phyloP scores from a whole-genome alignment of 371 early-diverging fungal genomes.

The Mortierella sp. region DNA sequence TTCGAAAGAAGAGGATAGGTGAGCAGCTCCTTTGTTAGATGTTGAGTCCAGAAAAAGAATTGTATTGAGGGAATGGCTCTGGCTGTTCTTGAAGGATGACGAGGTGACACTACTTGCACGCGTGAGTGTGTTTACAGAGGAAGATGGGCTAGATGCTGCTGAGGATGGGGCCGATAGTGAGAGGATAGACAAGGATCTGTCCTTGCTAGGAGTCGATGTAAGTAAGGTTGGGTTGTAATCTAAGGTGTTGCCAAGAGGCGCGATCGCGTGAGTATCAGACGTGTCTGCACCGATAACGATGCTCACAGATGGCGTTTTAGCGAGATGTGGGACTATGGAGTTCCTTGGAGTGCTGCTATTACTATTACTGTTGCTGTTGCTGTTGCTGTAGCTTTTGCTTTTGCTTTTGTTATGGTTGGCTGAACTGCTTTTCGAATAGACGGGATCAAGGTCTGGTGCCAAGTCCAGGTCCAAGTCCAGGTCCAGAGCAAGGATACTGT shows the following conservation, averaged over 20 bases:
- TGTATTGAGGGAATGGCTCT: constrained; percentile 20
- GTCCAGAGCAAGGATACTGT: constrained; percentile 21
- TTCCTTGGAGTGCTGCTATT: constrained; percentile 37
- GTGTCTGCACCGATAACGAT: constrained; percentile 34
- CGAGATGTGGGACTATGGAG: constrained; percentile 11
- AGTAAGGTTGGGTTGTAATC: constrained; percentile 25
- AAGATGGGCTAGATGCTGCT: constrained; percentile 41
- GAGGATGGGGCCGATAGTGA: constrained; percentile 39
- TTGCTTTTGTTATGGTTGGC: background rate
- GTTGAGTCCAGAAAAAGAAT: constrained; percentile 32
- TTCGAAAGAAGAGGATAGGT: constrained; percentile 65
- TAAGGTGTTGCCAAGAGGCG: constrained; percentile 1
- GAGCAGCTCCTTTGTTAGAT: constrained; percentile 61
- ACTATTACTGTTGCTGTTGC: constrained; percentile 7
- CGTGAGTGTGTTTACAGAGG: constrained; percentile 44
- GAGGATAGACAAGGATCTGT: constrained; percentile 30
- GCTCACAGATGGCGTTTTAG: constrained; percentile 21
- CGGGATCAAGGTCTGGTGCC: constrained; percentile 15
- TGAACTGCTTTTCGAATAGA: constrained; percentile 8
- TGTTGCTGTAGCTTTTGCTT: background rate
- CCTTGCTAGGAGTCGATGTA: constrained; percentile 18
- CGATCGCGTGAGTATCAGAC: constrained; percentile 6
- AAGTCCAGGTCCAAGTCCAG: constrained; percentile 43
- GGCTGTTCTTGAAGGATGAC: constrained; percentile 26
- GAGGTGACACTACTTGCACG: constrained; percentile 43